Evolutionary conservation across 2,329 filamentous ascomycete species (phyloP), one percentile per base, ranked within the genome.

Genomic region (Didymella exigua): DNA sequence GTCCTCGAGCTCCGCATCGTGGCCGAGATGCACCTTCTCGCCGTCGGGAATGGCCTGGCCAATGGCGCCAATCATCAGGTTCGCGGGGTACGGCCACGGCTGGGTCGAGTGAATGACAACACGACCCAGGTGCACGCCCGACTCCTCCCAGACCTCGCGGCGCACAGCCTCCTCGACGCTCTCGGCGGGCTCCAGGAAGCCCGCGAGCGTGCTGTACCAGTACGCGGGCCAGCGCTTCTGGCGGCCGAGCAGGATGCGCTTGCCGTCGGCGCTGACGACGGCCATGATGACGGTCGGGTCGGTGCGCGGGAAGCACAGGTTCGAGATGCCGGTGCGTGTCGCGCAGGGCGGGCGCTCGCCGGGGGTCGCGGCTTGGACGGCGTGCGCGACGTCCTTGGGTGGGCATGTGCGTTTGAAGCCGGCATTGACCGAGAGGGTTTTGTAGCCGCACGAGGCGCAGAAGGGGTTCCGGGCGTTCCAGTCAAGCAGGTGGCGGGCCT

Each of bases 201-300:
- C 80, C 0, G 80, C 80, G 83, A 99, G 85, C 0, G 93, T 96
- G 66, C 86, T 91, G 80, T 93, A 97, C 90, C 89, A 96, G 73
- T 89, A 73, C 1, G 84, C 81, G 1, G 95, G 95, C 83, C 88
- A 99, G 48, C 90, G 84, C 76, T 89, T 90, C 69, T 90, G 86
- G 13, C 95, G 87, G 31, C 95, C 95, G 0, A 99, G 87, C 7
- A 99, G 84, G 33, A 96, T 78, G 58, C 86, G 85, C 62, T 87
- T 84, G 44, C 89, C 89, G 65, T 96, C 90, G 45, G 87, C 82
- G 48, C 89, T 96, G 27, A 98, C 85, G 10, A 97, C 88, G 0
- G 93, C 93, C 78, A 96, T 93, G 77, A 99, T 99, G 73, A 98
- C 92, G 24, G 91, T 96, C 1, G 93, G 92, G 67, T 97, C 93